Evolutionary conservation across 2,329 filamentous ascomycete species (phyloP).

Genomic region (Coniella vitis): DNA sequence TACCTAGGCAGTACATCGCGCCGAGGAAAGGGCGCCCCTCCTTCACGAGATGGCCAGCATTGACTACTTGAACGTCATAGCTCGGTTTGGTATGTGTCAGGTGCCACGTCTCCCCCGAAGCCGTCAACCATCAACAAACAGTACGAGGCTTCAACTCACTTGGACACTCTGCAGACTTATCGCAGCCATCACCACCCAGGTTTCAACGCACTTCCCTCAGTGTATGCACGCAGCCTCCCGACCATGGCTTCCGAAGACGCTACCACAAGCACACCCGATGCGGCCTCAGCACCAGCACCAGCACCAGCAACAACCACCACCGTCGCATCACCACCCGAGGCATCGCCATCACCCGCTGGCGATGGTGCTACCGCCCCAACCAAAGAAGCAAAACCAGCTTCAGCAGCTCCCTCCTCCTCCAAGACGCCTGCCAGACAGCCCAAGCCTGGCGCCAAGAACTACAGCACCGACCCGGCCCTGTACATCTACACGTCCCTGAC

Average conservation of each 20-base stretch:
- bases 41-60: neutral
- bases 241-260: conserved; percentile 13
- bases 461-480: conserved; percentile 61
- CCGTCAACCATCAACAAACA: too few species aligned
- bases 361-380: neutral
- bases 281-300: conserved; percentile 1
- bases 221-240: too few species aligned
- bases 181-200: neutral
- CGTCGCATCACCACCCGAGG: neutral
- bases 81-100: neutral
- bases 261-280: neutral
- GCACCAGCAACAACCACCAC: neutral
- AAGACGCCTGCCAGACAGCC: conserved; percentile 7
- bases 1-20: too few species aligned
- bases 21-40: too few species aligned
- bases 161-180: too few species aligned
- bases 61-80: conserved; percentile 3
- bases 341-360: neutral
- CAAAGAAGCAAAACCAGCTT: neutral
- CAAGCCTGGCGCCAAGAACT: conserved; percentile 29
- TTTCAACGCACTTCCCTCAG: too few species aligned
- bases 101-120: conserved; percentile 2
- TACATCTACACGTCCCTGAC: conserved; percentile 97
- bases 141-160: too few species aligned
- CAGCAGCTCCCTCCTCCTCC: neutral